Base-by-base conservation (phyloP, 495 filamentous ascomycete species). In the Penicillium canescens region DNA sequence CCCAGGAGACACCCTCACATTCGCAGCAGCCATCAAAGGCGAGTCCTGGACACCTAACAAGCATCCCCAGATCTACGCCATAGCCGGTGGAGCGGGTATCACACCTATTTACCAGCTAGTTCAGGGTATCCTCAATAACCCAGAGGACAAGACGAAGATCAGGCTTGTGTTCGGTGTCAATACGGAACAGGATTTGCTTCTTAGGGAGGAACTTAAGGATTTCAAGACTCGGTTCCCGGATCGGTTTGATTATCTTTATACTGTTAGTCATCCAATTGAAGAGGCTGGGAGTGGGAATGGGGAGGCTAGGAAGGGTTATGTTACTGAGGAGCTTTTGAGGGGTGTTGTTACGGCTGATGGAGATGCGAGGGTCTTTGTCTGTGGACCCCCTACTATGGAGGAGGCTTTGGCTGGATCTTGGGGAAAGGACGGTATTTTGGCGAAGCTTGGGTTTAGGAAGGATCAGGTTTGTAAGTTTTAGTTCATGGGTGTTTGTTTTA, bases 151-250 rank as follows among this genome's bases (percentile, higher is more conserved):
- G 31, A 87, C 85, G 2, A 81, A 80, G 55, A 74, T 89, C 23
- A 85, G 78, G 0, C 72, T 89, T 1, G 72, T 89, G 7, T 87
- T 85, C 63, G 86, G 85, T 31, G 83, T 85, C 40, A 84, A 88
- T 44, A 80, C 76, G 6, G 83, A 87, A 57, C 64, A 72, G 28
- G 85, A 87, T 56, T 56, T 87, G n/a, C 74, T 89, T 3, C 62
- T 89, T 3, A 65, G 66, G 14, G 63, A 76, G 4, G 80, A 88
- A 54, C 72, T 87, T 21, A 71, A 78, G 10, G 69, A 66, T 1
- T 78, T 82, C 24, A 75, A 82, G 66, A 61, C 69, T 42, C 66
- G 68, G 24, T 81, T 80, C 46, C 83, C 85, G 0, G 76, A 67
- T 16, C 75, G 84, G 1, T 84, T 90, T 64, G 74, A 78, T 40